phyloP scores from a whole-genome alignment of 768 basidiomycete genomes.

The Suillus variegatus region DNA sequence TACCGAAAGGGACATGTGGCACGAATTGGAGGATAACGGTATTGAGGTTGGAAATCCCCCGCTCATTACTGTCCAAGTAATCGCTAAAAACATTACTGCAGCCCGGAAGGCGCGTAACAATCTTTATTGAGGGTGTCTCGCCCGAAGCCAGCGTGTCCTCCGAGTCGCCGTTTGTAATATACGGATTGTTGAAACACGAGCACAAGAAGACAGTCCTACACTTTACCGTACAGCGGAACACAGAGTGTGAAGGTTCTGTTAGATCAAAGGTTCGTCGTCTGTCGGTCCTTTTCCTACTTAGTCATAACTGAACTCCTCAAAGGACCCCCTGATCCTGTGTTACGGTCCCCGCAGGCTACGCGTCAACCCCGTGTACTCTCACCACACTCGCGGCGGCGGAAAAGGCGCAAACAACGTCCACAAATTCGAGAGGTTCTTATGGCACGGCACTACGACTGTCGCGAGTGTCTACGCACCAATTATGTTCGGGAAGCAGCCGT shows the following conservation, averaged over 20 bases:
- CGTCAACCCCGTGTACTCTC: slow-evolving; percentile 89
- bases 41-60: slow-evolving; percentile 58
- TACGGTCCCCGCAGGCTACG: slow-evolving; percentile 84
- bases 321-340: slow-evolving; percentile 89
- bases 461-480: slow-evolving; percentile 91
- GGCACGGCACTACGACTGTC: slow-evolving; percentile 78
- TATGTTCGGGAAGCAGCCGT: slow-evolving; percentile 77
- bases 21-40: slow-evolving; percentile 65
- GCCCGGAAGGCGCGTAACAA: slow-evolving; percentile 80
- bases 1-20: slow-evolving; percentile 71
- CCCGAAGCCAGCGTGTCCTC: slow-evolving; percentile 45
- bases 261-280: slow-evolving; percentile 73
- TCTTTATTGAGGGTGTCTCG: slow-evolving; percentile 78
- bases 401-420: slow-evolving; percentile 96
- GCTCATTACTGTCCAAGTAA: not conserved
- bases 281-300: not conserved
- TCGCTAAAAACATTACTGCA: slow-evolving; percentile 30
- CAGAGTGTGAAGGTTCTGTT: slow-evolving; percentile 87
- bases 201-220: slow-evolving; percentile 94
- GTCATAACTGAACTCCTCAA: not conserved
- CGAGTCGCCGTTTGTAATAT: slow-evolving; percentile 59
- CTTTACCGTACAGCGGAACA: slow-evolving; percentile 92
- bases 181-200: slow-evolving; percentile 90
- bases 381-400: slow-evolving; percentile 87
- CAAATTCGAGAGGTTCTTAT: slow-evolving; percentile 90